phyloP scores from a whole-genome alignment of 2,329 filamentous ascomycete species.

The Hymenoscyphus fructigenus region DNA sequence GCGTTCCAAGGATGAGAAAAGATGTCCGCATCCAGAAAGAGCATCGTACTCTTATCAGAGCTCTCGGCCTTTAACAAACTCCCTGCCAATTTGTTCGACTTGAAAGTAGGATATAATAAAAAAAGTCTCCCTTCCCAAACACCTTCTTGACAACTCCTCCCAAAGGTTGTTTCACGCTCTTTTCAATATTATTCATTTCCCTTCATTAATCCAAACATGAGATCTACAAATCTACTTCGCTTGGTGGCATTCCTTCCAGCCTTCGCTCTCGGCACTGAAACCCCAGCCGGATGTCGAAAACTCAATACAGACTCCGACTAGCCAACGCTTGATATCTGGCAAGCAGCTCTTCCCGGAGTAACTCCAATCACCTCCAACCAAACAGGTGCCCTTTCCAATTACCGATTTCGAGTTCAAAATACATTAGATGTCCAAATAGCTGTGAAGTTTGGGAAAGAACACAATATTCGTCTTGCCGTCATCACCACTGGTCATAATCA shows the following conservation, averaged over 20 bases:
- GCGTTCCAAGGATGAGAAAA: too few relatives aligned
- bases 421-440: background rate
- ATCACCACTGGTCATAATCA: background rate
- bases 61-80: too few relatives aligned
- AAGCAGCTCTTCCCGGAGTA: background rate
- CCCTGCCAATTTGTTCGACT: too few relatives aligned
- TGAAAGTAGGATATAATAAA: too few relatives aligned
- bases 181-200: background rate
- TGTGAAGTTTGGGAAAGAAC: background rate
- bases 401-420: background rate
- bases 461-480: background rate
- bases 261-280: background rate
- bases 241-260: background rate
- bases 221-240: background rate
- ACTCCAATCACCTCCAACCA: background rate
- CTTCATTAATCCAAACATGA: background rate
- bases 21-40: too few relatives aligned
- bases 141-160: too few relatives aligned
- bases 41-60: too few relatives aligned
- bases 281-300: background rate
- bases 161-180: background rate
- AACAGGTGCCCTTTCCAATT: background rate
- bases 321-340: background rate
- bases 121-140: too few relatives aligned
- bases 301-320: background rate